These are phyloP conservation scores for Trichocomaceae sp. DNA, from an alignment of 2,329 filamentous ascomycete species.

Conservation along the genomic window DNA sequence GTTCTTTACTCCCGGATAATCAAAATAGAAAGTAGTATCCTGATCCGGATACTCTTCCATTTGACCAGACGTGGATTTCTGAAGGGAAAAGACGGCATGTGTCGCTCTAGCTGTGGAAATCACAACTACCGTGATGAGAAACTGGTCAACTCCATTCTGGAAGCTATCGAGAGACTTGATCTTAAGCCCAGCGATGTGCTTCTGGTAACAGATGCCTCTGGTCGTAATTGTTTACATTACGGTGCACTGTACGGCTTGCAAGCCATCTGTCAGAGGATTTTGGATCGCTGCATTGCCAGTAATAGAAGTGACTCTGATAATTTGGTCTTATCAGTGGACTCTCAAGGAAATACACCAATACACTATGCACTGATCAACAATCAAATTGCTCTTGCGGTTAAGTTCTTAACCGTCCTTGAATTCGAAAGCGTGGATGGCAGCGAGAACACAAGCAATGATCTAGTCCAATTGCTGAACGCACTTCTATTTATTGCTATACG, in stretches of 20 bases:
- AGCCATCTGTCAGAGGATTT: neutral
- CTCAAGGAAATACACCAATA: neutral
- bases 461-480: neutral
- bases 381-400: neutral
- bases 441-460: too few relatives aligned
- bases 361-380: neutral
- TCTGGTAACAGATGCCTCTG: neutral
- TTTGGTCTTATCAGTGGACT: neutral
- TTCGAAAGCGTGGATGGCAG: neutral
- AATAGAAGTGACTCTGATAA: too few relatives aligned
- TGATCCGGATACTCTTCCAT: too few relatives aligned
- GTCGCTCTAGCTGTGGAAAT: too few relatives aligned
- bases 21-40: too few relatives aligned
- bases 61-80: too few relatives aligned
- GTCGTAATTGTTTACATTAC: neutral
- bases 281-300: too few relatives aligned
- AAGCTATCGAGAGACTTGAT: too few relatives aligned
- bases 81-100: too few relatives aligned
- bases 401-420: neutral
- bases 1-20: too few relatives aligned
- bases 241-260: neutral
- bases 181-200: neutral
- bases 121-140: too few relatives aligned
- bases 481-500: neutral
- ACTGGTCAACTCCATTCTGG: too few relatives aligned